A percentile compares a stretch with the other conserved stretches of the same genome.
Conservation (phyloP, 495 filamentous ascomycete species). For the Penicillium fimorum region DNA sequence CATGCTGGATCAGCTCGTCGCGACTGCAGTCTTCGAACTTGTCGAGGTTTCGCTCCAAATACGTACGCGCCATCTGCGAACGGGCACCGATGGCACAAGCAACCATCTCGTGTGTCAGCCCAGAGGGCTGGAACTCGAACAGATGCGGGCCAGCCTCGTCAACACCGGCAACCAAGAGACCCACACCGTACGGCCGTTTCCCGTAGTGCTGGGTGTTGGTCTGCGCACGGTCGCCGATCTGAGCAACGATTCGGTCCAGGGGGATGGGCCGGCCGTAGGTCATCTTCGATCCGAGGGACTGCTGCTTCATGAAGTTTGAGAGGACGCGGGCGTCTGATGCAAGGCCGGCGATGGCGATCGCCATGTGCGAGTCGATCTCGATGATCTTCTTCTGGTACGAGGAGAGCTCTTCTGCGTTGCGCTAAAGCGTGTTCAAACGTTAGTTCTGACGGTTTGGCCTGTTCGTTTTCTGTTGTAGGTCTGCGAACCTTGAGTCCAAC, state of each 20-base stretch:
- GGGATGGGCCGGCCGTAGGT: constrained; percentile 93
- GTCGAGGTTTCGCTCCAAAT: constrained; percentile 88
- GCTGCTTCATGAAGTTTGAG: constrained; percentile 99
- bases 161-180: constrained; percentile 87
- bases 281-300: constrained; percentile 90
- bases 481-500: constrained; percentile 87
- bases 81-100: constrained; percentile 94
- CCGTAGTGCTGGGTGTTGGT: constrained; percentile 97
- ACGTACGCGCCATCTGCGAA: constrained; percentile 95
- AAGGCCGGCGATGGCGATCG: constrained; percentile 92
- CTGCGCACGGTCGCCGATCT: constrained; percentile 95
- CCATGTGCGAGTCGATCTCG: constrained; percentile 91
- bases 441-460: constrained; percentile 4
- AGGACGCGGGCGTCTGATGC: constrained; percentile 98
- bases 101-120: constrained; percentile 94
- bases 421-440: constrained; percentile 48
- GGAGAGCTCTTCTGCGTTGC: constrained; percentile 98
- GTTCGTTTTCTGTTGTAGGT: constrained; percentile 2
- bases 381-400: constrained; percentile 99
- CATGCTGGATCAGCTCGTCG: constrained; percentile 89
- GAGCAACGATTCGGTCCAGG: constrained; percentile 77
- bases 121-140: constrained; percentile 96
- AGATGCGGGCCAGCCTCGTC: constrained; percentile 92
- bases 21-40: constrained; percentile 67
- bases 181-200: constrained; percentile 94